phyloP scores from a whole-genome alignment of 805 yeast genomes.

The Wickerhamomyces chambardii region DNA sequence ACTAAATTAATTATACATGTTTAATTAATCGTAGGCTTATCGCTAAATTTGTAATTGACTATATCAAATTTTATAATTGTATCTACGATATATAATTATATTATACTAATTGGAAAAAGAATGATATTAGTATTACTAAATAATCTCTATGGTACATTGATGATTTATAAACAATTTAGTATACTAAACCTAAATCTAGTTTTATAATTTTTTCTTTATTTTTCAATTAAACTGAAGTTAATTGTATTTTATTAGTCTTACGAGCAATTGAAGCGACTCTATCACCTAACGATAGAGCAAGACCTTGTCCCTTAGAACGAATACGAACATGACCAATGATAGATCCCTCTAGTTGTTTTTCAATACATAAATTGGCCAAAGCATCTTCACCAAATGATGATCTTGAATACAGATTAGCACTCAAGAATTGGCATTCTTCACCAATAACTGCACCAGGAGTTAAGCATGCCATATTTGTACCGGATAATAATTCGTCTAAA shows the following conservation, averaged over 20 bases:
- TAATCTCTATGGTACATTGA: too few species aligned
- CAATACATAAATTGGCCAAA: slow-evolving; percentile 90
- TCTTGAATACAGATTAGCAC: slow-evolving; percentile 89
- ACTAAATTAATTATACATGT: too few species aligned
- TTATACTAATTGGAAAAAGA: too few species aligned
- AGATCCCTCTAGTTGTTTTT: slow-evolving; percentile 63
- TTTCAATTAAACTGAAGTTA: slow-evolving; percentile 23
- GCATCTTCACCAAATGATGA: slow-evolving; percentile 98
- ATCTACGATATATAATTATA: too few species aligned
- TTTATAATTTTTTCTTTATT: too few species aligned
- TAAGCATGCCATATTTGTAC: slow-evolving; percentile 90
- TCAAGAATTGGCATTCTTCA: slow-evolving; percentile 82
- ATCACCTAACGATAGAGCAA: slow-evolving; percentile 92
- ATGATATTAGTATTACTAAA: too few species aligned
- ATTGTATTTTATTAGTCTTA: slow-evolving; percentile 31
- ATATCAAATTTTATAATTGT: too few species aligned
- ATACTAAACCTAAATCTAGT: too few species aligned
- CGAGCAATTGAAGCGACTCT: slow-evolving; percentile 80
- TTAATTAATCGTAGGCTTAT: too few species aligned
- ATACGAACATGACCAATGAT: slow-evolving; percentile 93
- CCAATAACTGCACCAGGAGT: slow-evolving; percentile 90
- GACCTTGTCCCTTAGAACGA: slow-evolving; percentile 95
- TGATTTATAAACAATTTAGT: too few species aligned
- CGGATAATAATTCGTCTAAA: slow-evolving; percentile 63
- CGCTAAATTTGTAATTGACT: too few species aligned